A percentile compares a stretch with the other conserved stretches of the same genome.
phyloP scores from a whole-genome alignment of 1,284 basidiomycete genomes.

The Papiliotrema fonsecae region DNA sequence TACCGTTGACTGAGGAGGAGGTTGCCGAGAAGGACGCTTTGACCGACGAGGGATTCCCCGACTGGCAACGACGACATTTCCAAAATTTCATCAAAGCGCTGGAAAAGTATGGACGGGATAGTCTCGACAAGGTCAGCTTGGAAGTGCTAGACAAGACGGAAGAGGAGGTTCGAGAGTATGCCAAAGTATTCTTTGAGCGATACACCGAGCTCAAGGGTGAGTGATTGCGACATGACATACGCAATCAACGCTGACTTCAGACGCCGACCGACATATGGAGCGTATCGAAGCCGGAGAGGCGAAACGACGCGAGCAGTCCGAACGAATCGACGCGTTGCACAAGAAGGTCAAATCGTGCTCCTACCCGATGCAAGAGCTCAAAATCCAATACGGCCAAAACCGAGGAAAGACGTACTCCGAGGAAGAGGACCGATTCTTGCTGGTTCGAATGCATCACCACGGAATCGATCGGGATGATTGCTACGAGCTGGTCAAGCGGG shows the following conservation, averaged over 20 bases:
- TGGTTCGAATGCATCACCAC: conserved; percentile 86
- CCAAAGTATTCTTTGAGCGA: conserved; percentile 82
- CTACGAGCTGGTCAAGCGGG: conserved; percentile 92
- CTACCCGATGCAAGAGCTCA: conserved; percentile 91
- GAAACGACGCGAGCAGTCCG: conserved; percentile 58
- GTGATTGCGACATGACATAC: conserved; percentile 20
- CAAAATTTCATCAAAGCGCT: conserved; percentile 82
- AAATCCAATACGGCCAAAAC: conserved; percentile 88
- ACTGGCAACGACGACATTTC: conserved; percentile 90
- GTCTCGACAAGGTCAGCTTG: conserved; percentile 68
- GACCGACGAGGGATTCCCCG: conserved; percentile 73
- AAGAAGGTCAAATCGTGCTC: conserved; percentile 76
- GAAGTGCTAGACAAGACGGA: conserved; percentile 84
- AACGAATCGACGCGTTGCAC: conserved; percentile 79
- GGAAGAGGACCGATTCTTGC: conserved; percentile 93
- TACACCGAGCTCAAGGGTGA: conserved; percentile 77
- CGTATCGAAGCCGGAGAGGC: conserved; percentile 79
- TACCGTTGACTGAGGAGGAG: conserved; percentile 82
- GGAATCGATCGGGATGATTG: conserved; percentile 88
- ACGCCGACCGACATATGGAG: conserved; percentile 73
- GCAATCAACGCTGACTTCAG: conserved; percentile 44
- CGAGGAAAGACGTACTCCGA: conserved; percentile 95
- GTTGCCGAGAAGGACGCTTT: conserved; percentile 70
- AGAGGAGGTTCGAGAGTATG: conserved; percentile 75
- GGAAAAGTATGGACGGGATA: conserved; percentile 80